Evolutionary conservation across 2,329 filamentous ascomycete genomes (phyloP).

Genomic region (Scorias spongiosa): DNA sequence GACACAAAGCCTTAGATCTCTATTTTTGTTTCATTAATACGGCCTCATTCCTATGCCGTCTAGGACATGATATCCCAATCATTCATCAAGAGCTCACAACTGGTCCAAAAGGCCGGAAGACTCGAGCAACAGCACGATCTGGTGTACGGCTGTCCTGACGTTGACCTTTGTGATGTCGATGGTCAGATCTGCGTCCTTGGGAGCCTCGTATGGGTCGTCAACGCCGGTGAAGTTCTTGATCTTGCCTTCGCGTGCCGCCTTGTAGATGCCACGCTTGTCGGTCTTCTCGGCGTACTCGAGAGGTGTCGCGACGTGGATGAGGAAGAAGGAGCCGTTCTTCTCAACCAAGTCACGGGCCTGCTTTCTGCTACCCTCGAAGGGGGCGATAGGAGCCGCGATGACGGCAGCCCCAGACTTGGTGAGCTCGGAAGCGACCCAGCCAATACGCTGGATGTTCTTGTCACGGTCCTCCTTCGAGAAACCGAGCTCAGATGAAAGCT

Average conservation of each 20-base stretch:
- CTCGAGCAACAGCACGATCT: conserved; percentile 89
- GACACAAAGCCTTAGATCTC: no score
- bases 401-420: conserved; percentile 87
- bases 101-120: conserved; percentile 72
- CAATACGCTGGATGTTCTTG: conserved; percentile 89
- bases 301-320: conserved; percentile 85
- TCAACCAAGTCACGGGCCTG: conserved; percentile 73
- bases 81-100: conserved; percentile 19
- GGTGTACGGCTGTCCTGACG: conserved; percentile 85
- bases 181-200: conserved; percentile 63
- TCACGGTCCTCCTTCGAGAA: conserved; percentile 88
- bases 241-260: conserved; percentile 67
- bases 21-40: no score
- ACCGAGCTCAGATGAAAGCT: conserved; percentile 87
- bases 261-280: conserved; percentile 83
- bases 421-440: conserved; percentile 88
- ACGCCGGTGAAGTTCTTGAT: conserved; percentile 98
- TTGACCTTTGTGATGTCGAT: conserved; percentile 77
- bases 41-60: no score
- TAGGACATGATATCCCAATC: no score
- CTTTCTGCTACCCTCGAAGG: conserved; percentile 64
- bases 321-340: conserved; percentile 82
- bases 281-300: conserved; percentile 91
- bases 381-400: conserved; percentile 91
- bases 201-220: conserved; percentile 88